Percentiles rank a stretch among this genome's conserved stretches.
These are phyloP conservation scores for Aspergillus conjunctus DNA, from an alignment of 495 filamentous ascomycete species.

Conservation along the genomic window DNA sequence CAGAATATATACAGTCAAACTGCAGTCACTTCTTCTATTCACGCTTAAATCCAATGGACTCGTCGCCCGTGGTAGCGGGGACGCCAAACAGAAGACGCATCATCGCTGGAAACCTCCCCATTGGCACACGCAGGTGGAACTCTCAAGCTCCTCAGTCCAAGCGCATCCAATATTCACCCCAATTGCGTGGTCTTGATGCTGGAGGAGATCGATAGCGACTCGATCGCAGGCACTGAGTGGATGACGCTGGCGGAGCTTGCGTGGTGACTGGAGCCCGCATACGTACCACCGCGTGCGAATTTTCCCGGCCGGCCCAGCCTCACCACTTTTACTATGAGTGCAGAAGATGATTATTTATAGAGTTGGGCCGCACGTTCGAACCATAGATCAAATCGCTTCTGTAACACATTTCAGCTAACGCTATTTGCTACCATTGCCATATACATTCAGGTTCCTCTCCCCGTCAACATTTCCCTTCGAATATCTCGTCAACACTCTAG, in stretches of 20 bases:
- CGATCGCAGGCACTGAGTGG: background rate
- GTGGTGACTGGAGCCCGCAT: constrained; percentile 5
- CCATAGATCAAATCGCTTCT: background rate
- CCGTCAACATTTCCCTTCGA: background rate
- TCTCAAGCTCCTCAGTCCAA: background rate
- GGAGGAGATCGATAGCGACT: background rate
- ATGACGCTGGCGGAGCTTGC: background rate
- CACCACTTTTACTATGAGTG: background rate
- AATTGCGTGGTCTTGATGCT: background rate
- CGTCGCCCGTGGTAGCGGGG: background rate
- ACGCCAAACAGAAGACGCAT: background rate
- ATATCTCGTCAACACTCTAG: background rate
- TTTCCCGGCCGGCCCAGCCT: background rate
- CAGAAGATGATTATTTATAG: background rate
- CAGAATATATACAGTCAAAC: background rate
- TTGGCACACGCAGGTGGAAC: background rate
- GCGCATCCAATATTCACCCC: background rate
- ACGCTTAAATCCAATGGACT: background rate
- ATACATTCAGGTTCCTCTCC: background rate
- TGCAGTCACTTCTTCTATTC: background rate
- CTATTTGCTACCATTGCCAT: background rate
- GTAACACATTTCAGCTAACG: background rate
- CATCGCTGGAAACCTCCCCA: background rate
- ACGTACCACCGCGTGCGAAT: constrained; percentile 2
- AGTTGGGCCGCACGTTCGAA: background rate